Evolutionary conservation across 2,329 filamentous ascomycete species (phyloP).

Genomic region (Aspergillus tubingensis): DNA sequence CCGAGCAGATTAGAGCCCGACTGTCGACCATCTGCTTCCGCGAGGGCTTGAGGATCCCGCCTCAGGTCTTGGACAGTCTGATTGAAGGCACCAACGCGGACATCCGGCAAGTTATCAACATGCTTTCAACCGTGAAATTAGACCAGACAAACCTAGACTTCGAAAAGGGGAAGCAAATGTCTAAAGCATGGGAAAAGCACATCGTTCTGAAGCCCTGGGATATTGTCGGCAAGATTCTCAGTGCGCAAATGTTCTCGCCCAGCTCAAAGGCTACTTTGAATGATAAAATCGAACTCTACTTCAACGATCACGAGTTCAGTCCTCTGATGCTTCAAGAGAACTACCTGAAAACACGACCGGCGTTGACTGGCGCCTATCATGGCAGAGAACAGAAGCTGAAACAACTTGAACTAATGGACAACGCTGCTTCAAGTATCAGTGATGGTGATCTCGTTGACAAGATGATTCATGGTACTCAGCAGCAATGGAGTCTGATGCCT

Average conservation of each 20-base stretch:
- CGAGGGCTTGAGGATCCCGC: slow-evolving; percentile 82
- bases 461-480: slow-evolving; percentile 97
- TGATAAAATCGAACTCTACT: slow-evolving; percentile 98
- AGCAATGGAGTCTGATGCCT: slow-evolving; percentile 98
- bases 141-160: slow-evolving; percentile 79
- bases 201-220: slow-evolving; percentile 97
- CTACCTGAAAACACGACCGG: slow-evolving; percentile 82
- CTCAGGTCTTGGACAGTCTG: slow-evolving; percentile 82
- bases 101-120: slow-evolving; percentile 97
- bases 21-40: slow-evolving; percentile 95
- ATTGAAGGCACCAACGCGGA: slow-evolving; percentile 96
- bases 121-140: slow-evolving; percentile 91
- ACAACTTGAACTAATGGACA: slow-evolving; percentile 79
- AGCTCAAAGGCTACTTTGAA: slow-evolving; percentile 86
- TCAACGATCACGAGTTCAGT: slow-evolving; percentile 98
- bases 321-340: slow-evolving; percentile 98
- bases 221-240: slow-evolving; percentile 90
- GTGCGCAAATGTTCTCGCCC: slow-evolving; percentile 78
- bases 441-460: slow-evolving; percentile 94
- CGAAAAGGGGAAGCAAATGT: slow-evolving; percentile 88
- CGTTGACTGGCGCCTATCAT: slow-evolving; percentile 61
- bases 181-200: slow-evolving; percentile 98
- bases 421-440: slow-evolving; percentile 92
- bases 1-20: slow-evolving; percentile 85
- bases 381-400: slow-evolving; percentile 75